Conservation (phyloP, 1,284 basidiomycete genomes). For the Porodaedalea pini region DNA sequence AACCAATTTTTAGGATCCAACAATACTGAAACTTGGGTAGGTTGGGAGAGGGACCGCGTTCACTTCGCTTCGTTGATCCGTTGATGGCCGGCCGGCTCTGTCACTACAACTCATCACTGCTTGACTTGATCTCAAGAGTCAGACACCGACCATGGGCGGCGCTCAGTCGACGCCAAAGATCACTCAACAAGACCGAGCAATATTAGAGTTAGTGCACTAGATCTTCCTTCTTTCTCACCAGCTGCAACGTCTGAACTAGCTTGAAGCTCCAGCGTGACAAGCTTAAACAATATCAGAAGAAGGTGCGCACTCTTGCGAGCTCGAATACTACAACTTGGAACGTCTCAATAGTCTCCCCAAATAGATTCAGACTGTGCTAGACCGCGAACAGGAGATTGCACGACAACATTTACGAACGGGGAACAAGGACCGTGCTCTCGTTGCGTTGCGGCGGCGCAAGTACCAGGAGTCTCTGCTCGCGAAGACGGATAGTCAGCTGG, state of each 20-base stretch:
- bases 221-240: background rate
- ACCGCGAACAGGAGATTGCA: slow-evolving; percentile 88
- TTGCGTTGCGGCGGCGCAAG: slow-evolving; percentile 85
- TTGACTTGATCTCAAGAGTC: no score
- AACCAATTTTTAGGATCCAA: no score
- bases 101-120: background rate
- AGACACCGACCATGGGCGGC: slow-evolving; percentile 55
- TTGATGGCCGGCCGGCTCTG: background rate
- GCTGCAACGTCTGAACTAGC: slow-evolving; percentile 37
- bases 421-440: slow-evolving; percentile 82
- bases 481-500: slow-evolving; percentile 89
- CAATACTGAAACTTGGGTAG: no score
- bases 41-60: no score
- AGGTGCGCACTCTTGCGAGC: slow-evolving; percentile 47
- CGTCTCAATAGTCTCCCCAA: no score
- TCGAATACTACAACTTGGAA: background rate
- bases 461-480: slow-evolving; percentile 87
- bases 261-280: slow-evolving; percentile 96
- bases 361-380: slow-evolving; percentile 84
- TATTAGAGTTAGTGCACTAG: slow-evolving; percentile 74
- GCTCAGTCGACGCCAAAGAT: slow-evolving; percentile 85
- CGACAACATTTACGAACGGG: slow-evolving; percentile 77
- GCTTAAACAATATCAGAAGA: slow-evolving; percentile 91
- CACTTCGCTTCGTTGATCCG: slow-evolving; percentile 4
- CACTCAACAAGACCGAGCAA: slow-evolving; percentile 89